Evolutionary conservation across 257 asterid species (phyloP).

Genomic region (Paraleonurus japonicus): DNA sequence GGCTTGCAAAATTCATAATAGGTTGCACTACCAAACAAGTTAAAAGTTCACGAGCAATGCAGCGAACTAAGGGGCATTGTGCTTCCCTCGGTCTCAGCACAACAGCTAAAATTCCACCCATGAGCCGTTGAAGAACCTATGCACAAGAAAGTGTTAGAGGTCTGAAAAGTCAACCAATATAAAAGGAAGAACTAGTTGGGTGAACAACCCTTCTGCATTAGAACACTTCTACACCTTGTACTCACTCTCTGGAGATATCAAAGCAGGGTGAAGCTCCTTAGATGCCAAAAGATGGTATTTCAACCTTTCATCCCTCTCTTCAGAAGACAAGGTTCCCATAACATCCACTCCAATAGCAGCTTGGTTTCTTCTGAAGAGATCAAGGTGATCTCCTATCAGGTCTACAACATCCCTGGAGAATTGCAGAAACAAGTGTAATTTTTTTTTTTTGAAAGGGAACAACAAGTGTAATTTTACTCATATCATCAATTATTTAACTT

Average conservation of each 20-base stretch:
- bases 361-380: constrained; percentile 90
- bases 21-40: constrained; percentile 97
- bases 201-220: constrained; percentile 36
- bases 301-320: constrained; percentile 97
- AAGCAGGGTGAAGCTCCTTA: constrained; percentile 98
- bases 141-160: constrained; percentile 31
- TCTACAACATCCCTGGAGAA: constrained; percentile 78
- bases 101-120: constrained; percentile 85
- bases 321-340: constrained; percentile 94
- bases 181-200: background rate
- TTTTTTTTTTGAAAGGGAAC: too few relatives aligned
- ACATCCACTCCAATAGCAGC: constrained; percentile 88
- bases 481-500: constrained; percentile 14
- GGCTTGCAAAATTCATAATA: constrained; percentile 86
- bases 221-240: constrained; percentile 94
- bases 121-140: constrained; percentile 91
- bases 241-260: constrained; percentile 97
- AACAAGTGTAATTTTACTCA: constrained; percentile 15
- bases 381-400: constrained; percentile 86
- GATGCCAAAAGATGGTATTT: constrained; percentile 80
- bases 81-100: constrained; percentile 95
- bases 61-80: constrained; percentile 86
- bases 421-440: constrained; percentile 18
- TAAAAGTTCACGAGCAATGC: constrained; percentile 91
- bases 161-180: constrained; percentile 20